Conservation (phyloP, 2,329 filamentous ascomycete genomes). For the Ceratocystis variospora region DNA sequence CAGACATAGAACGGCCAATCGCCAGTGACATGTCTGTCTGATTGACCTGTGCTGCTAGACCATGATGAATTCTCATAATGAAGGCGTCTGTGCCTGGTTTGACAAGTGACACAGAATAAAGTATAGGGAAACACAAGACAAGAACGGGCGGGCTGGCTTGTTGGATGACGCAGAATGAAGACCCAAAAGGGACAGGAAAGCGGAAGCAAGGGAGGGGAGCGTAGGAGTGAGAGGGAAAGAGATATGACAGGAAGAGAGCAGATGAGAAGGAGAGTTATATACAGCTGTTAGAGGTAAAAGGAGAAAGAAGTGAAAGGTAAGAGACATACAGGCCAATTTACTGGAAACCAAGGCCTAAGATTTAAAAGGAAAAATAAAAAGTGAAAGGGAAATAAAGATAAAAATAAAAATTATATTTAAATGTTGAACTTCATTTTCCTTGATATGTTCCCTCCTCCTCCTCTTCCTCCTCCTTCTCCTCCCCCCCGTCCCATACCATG, state of each 20-base stretch:
- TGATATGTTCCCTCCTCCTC: not conserved
- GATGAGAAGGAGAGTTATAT: not conserved
- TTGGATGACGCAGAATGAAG: not conserved
- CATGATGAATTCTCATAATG: not conserved
- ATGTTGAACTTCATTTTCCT: too few relatives aligned
- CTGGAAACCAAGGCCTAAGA: not conserved
- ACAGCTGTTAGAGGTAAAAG: not conserved
- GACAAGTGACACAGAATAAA: not conserved
- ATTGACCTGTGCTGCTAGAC: not conserved
- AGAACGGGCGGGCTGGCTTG: not conserved
- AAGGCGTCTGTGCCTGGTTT: not conserved
- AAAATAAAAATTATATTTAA: too few relatives aligned
- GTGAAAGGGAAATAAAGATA: not conserved
- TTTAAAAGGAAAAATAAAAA: not conserved
- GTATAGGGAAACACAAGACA: not conserved
- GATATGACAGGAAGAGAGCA: not conserved
- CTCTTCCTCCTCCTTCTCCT: not conserved
- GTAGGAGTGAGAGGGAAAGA: not conserved
- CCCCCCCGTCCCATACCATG: not conserved
- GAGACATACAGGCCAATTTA: not conserved
- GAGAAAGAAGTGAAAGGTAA: not conserved
- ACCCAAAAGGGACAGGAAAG: not conserved
- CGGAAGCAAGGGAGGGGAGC: not conserved
- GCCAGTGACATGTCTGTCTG: not conserved
- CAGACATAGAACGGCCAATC: not conserved